Evolutionary conservation across 2,329 filamentous ascomycete species (phyloP), one percentile per base, ranked within the genome.

Genomic region (Nothophoma quercina): DNA sequence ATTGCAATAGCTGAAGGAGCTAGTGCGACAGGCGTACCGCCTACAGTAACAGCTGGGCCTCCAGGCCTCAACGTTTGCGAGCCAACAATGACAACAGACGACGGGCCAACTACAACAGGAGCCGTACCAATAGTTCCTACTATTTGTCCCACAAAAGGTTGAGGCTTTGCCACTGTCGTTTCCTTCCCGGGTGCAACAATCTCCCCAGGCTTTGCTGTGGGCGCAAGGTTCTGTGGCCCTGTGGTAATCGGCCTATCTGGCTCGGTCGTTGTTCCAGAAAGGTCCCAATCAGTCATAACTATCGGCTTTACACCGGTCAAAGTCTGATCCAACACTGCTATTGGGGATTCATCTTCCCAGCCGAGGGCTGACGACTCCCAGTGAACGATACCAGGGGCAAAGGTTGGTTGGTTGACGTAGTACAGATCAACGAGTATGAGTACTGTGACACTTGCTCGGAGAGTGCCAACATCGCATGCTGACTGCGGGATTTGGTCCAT

Each of bases 361-460:
- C 69, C 69, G n/a, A 61, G 42, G 6, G 55, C 68, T 5, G 63
- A 58, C 4, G 63, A 66, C 50, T 73, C 70, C 25, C 69, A 56
- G 34, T 70, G 70, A 25, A 69, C 49, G 23, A 71, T 41, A 32
- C 68, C 61, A 2, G 68, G 68, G n/a, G 51, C 49, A 1, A 53
- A 42, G 19, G 38, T 30, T 2, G 56, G 55, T 9, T 26, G 22
- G 23, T 65, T 59, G 23, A 62, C 58, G 33, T 78, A 74, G 9
- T 71, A 69, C 19, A 76, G 56, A 36, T 78, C 66, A 7, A 79
- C 72, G 5, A 79, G 69, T 5, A 79, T 64, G 4, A 78, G 59
- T 4, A 79, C 75, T 1, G 75, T 79, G 1, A 78, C 74, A 10
- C 66, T 64, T 5, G 76, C 78, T 28, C 69, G 63, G 32, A 74